Percentiles rank a stretch among this genome's conserved stretches.
These are phyloP conservation scores for Wolfiporia cocos DNA, from an alignment of 1,284 basidiomycete genomes.

Conservation along the genomic window DNA sequence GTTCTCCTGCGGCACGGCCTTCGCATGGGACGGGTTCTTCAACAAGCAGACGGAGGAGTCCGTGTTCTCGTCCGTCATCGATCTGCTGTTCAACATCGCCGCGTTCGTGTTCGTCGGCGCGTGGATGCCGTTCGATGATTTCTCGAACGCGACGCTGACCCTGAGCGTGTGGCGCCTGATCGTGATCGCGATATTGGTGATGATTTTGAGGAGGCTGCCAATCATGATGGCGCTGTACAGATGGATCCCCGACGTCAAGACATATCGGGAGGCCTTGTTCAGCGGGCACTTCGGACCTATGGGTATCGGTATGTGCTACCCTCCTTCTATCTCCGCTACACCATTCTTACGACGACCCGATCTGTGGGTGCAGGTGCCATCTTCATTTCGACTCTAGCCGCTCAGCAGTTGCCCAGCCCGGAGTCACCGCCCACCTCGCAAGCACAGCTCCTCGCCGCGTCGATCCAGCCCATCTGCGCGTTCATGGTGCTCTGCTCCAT, in stretches of 20 bases:
- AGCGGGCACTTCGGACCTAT: conserved; percentile 90
- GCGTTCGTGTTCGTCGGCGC: conserved; percentile 92
- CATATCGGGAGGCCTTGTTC: conserved; percentile 78
- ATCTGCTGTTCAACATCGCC: conserved; percentile 78
- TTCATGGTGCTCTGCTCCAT: conserved; percentile 85
- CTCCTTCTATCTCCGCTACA: neutral
- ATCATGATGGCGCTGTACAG: conserved; percentile 67
- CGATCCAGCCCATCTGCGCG: conserved; percentile 74
- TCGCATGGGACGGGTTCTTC: conserved; percentile 95
- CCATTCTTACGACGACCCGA: too few relatives aligned
- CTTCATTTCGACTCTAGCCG: conserved; percentile 79
- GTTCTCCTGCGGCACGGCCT: conserved; percentile 76
- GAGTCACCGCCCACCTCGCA: conserved; percentile 53
- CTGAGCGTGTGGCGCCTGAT: conserved; percentile 73
- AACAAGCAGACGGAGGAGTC: conserved; percentile 80
- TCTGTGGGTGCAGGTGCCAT: conserved; percentile 83
- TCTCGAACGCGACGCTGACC: conserved; percentile 55
- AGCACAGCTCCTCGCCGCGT: conserved; percentile 63
- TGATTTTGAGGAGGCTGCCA: conserved; percentile 75
- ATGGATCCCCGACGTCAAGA: conserved; percentile 81
- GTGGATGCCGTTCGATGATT: conserved; percentile 76
- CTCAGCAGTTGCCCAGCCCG: conserved; percentile 59
- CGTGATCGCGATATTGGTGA: conserved; percentile 59
- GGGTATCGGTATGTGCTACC: conserved; percentile 22
- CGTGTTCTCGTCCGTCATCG: conserved; percentile 86